Evolutionary conservation across 2,329 filamentous ascomycete species (phyloP).

Genomic region (Curvularia hawaiiensis): DNA sequence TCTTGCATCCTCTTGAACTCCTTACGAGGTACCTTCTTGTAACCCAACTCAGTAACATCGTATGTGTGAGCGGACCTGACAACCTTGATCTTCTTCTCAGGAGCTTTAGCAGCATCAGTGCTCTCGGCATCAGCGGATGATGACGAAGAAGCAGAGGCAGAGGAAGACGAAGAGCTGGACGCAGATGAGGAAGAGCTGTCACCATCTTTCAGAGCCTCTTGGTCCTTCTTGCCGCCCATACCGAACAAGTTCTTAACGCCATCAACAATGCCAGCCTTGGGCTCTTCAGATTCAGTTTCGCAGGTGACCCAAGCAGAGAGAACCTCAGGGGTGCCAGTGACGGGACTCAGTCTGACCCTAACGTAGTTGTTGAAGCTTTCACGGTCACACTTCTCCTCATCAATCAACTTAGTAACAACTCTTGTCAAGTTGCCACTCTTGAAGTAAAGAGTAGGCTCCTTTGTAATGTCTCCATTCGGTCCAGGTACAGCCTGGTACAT

Average conservation of each 20-base stretch:
- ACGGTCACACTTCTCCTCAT: conserved; percentile 76
- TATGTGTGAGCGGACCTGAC: conserved; percentile 60
- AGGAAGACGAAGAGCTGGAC: conserved; percentile 46
- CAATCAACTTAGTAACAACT: conserved; percentile 77
- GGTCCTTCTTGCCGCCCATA: conserved; percentile 88
- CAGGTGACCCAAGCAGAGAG: conserved; percentile 80
- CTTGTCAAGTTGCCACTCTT: conserved; percentile 85
- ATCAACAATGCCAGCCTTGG: conserved; percentile 83
- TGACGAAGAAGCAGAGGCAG: conserved; percentile 50
- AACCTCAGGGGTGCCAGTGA: conserved; percentile 82
- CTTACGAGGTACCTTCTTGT: conserved; percentile 63
- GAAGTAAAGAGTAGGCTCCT: conserved; percentile 69
- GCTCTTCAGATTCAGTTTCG: conserved; percentile 72
- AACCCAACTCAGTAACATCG: conserved; percentile 52
- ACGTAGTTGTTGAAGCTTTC: conserved; percentile 82
- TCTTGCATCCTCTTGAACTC: conserved; percentile 66
- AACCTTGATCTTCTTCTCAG: conserved; percentile 56
- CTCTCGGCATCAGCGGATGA: conserved; percentile 54
- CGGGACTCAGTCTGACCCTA: conserved; percentile 70
- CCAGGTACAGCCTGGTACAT: conserved; percentile 75
- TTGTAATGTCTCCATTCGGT: conserved; percentile 51
- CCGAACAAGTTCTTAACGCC: conserved; percentile 96
- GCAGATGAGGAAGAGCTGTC: conserved; percentile 50
- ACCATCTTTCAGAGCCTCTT: conserved; percentile 68
- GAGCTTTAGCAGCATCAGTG: conserved; percentile 55